Evolutionary conservation across 2,329 filamentous ascomycete species (phyloP).

Genomic region (Ustilaginoidea virens): DNA sequence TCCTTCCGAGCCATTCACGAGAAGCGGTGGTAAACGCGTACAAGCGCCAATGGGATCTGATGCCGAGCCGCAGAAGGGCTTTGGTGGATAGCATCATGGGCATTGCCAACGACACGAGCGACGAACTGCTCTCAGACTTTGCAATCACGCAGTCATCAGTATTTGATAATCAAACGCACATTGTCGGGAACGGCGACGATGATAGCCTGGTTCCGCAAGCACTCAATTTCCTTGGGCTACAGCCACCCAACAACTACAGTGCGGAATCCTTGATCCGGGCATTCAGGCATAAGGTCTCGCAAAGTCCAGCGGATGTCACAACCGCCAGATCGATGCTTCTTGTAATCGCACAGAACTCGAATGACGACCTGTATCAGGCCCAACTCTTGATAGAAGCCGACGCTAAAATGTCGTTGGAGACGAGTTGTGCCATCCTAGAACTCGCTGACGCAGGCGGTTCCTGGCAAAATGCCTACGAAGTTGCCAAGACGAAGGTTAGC

Average conservation of each 20-base stretch:
- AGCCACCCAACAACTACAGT: constrained; percentile 19
- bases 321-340: constrained; percentile 19
- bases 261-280: constrained; percentile 19
- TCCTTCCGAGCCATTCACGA: constrained; percentile 19
- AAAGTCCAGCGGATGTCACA: constrained; percentile 15
- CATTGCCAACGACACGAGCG: constrained; percentile 19
- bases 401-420: constrained; percentile 19
- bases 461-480: constrained; percentile 11
- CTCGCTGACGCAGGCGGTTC: constrained; percentile 10
- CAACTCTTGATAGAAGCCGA: constrained; percentile 19
- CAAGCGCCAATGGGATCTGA: constrained; percentile 22
- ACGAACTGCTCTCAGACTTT: constrained; percentile 20
- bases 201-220: constrained; percentile 17
- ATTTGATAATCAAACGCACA: constrained; percentile 20
- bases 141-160: constrained; percentile 23
- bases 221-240: constrained; percentile 18
- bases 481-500: constrained; percentile 15
- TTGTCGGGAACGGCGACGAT: constrained; percentile 14
- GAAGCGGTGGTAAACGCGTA: constrained; percentile 23
- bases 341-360: constrained; percentile 17
- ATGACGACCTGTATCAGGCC: constrained; percentile 19
- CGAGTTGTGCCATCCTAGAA: constrained; percentile 17
- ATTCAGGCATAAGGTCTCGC: constrained; percentile 17
- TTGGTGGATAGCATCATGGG: constrained; percentile 18
- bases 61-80: constrained; percentile 14